These are phyloP conservation scores for Amanita exitialis DNA, from an alignment of 768 basidiomycete genomes.

Conservation along the genomic window DNA sequence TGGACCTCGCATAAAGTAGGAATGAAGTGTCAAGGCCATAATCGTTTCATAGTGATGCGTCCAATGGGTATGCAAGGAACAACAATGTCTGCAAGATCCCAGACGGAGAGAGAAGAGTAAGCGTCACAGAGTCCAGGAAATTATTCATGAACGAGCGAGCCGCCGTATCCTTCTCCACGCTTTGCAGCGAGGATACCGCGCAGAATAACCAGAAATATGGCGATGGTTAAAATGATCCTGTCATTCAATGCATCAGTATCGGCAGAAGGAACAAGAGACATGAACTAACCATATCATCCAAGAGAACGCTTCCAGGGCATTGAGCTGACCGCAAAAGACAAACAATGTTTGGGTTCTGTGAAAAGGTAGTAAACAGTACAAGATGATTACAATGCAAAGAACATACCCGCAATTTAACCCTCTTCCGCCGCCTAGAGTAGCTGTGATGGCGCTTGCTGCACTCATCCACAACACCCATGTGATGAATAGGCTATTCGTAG, in stretches of 20 bases:
- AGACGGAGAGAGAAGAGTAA: not conserved
- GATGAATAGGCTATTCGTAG: conserved; percentile 7
- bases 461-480: conserved; percentile 11
- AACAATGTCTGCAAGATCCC: not conserved
- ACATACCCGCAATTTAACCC: conserved; percentile 9
- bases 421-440: conserved; percentile 7
- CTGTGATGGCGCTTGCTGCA: conserved; percentile 8
- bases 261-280: not conserved
- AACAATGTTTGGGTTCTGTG: conserved; percentile 15
- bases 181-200: conserved; percentile 50
- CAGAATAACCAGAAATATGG: conserved; percentile 45
- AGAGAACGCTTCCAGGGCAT: conserved; percentile 46
- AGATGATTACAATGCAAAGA: not conserved
- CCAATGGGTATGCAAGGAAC: conserved; percentile 1
- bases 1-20: not conserved
- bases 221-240: conserved; percentile 59
- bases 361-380: not conserved
- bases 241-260: conserved; percentile 1
- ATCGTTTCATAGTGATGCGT: not conserved
- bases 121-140: not conserved
- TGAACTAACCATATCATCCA: conserved; percentile 40
- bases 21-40: not conserved
- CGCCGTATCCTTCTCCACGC: conserved; percentile 59
- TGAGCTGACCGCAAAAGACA: conserved; percentile 45
- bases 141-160: conserved; percentile 18